Base-by-base conservation (phyloP, 2,329 filamentous ascomycete genomes). In the Xylariaceae sp. region DNA sequence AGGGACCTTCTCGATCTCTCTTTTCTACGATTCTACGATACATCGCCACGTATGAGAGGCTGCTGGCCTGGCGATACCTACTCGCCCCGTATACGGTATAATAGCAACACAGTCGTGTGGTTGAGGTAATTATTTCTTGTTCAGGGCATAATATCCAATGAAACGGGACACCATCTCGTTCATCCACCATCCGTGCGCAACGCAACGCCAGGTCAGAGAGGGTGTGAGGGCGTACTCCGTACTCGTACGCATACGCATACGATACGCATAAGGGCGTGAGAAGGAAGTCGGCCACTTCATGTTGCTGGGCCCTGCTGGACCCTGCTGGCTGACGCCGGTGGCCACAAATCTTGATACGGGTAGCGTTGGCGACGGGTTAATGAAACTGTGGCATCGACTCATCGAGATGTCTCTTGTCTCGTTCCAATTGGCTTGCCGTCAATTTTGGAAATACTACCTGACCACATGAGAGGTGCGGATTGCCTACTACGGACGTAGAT, bases 61-160 rank as follows among this genome's bases (percentile, higher is more conserved):
- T 9, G 23, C 47, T 23, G 47, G n/a, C 42, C 42, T 50, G 47
- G 15, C 15, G 17, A 50, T 18, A 30, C 23, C 1, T 30, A 30
- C 23, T 30, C 23, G 5, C 23, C 23, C 23, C 23, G 23, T 30
- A 30, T 30, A 18, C 17, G 17, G 17, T 18, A 18, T 18, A 18
- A 18, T 30, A 30, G 23, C 23, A 30, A 30, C 23, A 30, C 23
- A 30, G 23, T 30, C 18, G 52, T 23, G 53, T 60, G 61, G 61
- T 60, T 55, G 49, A 55, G 37, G 57, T 49, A 60, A 60, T 60
- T 51, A 42, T 60, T 42, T 30, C 17, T 55, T 56, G 54, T 51
- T n/a, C 34, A 23, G 48, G 17, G 17, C 48, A 30, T 50, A 11
- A 50, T 49, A 45, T 17, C 61, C 61, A 62, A 62, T 60, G 51